A percentile compares a stretch with the other conserved stretches of the same genome.
Evolutionary conservation across 2,329 filamentous ascomycete genomes (phyloP).

Genomic region (Aspergillus thermomutatus): DNA sequence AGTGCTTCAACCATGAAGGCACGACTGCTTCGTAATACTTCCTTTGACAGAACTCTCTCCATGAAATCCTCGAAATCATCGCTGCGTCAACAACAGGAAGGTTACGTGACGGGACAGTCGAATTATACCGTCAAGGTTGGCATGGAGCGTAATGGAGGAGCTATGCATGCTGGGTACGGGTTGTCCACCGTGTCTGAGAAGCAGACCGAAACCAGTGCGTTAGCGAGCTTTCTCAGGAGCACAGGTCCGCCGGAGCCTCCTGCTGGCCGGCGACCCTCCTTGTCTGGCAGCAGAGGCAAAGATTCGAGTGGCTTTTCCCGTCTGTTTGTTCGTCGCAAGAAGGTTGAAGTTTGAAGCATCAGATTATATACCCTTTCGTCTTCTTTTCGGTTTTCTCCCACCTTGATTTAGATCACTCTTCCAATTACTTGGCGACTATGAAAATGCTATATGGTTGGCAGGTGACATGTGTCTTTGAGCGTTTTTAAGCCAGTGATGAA

Average conservation of each 20-base stretch:
- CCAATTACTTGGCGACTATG: conserved; percentile 5
- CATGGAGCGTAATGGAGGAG: conserved; percentile 29
- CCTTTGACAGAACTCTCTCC: conserved; percentile 25
- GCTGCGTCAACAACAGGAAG: conserved; percentile 33
- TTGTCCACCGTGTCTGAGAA: conserved; percentile 22
- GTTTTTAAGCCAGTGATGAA: conserved; percentile 13
- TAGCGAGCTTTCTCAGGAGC: conserved; percentile 69
- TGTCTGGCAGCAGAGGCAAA: conserved; percentile 3
- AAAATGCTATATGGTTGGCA: conserved; percentile 7
- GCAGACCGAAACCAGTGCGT: conserved; percentile 56
- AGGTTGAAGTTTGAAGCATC: conserved; percentile 13
- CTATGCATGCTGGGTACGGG: conserved; percentile 10
- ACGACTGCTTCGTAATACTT: conserved; percentile 32
- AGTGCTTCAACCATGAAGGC: conserved; percentile 30
- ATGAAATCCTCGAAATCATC: conserved; percentile 33
- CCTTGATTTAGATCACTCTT: conserved; percentile 6
- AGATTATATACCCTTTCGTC: conserved; percentile 7
- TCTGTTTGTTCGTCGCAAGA: conserved; percentile 27
- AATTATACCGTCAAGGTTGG: conserved; percentile 39
- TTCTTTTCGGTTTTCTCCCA: conserved; percentile 9
- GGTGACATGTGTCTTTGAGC: conserved; percentile 9
- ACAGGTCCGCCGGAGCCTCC: conserved; percentile 59
- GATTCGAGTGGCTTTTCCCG: conserved; percentile 15
- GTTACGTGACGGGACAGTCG: conserved; percentile 25
- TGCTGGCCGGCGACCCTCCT: conserved; percentile 7